Evolutionary conservation across 2,329 filamentous ascomycete species (phyloP), one percentile per base, ranked within the genome.

Genomic region (Sphaerulina populicola): DNA sequence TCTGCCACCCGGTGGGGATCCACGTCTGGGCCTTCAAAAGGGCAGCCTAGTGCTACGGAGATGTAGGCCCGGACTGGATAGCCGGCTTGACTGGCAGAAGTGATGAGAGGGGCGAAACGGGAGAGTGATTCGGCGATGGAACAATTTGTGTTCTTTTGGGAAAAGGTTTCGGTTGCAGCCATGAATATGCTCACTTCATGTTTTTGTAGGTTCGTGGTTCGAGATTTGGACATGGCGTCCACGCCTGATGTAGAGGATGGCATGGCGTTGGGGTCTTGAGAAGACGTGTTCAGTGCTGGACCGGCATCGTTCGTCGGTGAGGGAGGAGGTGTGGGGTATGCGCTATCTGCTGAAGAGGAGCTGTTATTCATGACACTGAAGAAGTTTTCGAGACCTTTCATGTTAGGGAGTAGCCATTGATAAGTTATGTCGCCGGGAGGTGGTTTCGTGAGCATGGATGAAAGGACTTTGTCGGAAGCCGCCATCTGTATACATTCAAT

Each of bases 101-200:
- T 71, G 60, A 91, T 86, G 11, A 93, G 83, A 6, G 81, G 80
- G 54, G 73, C 72, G 73, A 90, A 90, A 6, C 79, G 76, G 45
- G 79, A 73, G 15, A 94, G 76, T 0, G 86, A 89, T 38, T 85
- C 83, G 55, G 80, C 79, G 58, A 93, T 85, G 60, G 79, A 78
- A 73, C 86, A 88, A 70, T 93, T 93, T 48, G 89, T 82, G 69
- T 94, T 94, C 70, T 82, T 84, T 57, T 82, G 79, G 3, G 85
- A 85, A 68, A 94, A 94, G 43, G 77, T 75, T 69, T 94, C 88
- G 12, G 86, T 91, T 0, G 88, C 87, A 1, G 87, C 83, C 11
- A 86, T 85, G 69, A 94, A 93, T 37, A 91, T 83, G 38, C 86
- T 85, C 30, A 91, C 74, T 63, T 90, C 85, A 70, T 76, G 15